Evolutionary conservation across 305 asterid genomes (phyloP).

Genomic region (Stenogyne calaminthoides): DNA sequence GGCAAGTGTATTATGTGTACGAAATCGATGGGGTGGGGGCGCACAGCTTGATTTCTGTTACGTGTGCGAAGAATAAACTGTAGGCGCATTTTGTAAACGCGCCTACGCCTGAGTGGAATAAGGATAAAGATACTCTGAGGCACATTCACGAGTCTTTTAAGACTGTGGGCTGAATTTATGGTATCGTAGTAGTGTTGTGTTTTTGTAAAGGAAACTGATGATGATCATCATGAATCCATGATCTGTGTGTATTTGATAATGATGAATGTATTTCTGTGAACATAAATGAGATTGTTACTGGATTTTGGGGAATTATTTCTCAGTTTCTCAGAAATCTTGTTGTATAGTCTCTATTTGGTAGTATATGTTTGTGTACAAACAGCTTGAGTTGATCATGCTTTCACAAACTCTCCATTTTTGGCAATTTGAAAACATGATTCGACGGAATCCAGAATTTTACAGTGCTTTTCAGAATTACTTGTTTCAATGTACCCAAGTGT

Average conservation of each 20-base stretch:
- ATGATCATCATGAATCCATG: no score
- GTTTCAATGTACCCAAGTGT: no score
- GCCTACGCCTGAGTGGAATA: conserved; percentile 78
- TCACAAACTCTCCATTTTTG: no score
- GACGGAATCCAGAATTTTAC: no score
- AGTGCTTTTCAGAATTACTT: no score
- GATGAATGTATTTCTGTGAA: not conserved
- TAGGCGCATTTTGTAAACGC: conserved; percentile 95
- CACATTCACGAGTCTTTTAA: conserved; percentile 84
- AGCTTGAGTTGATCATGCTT: not conserved
- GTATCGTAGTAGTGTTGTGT: no score
- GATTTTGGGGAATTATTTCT: not conserved
- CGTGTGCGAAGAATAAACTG: conserved; percentile 85
- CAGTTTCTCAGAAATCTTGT: not conserved
- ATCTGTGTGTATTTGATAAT: not conserved
- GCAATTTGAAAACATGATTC: no score
- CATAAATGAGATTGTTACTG: not conserved
- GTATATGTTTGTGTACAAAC: no score
- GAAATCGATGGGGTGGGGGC: conserved; percentile 72
- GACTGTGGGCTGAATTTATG: conserved; percentile 58
- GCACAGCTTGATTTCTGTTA: conserved; percentile 85
- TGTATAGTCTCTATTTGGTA: not conserved
- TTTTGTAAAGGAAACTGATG: no score
- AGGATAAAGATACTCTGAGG: conserved; percentile 63
- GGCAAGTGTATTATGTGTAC: conserved; percentile 78